Evolutionary conservation across 2,329 filamentous ascomycete species (phyloP), one percentile per base, ranked within the genome.

Genomic region (Penicillium palitans): DNA sequence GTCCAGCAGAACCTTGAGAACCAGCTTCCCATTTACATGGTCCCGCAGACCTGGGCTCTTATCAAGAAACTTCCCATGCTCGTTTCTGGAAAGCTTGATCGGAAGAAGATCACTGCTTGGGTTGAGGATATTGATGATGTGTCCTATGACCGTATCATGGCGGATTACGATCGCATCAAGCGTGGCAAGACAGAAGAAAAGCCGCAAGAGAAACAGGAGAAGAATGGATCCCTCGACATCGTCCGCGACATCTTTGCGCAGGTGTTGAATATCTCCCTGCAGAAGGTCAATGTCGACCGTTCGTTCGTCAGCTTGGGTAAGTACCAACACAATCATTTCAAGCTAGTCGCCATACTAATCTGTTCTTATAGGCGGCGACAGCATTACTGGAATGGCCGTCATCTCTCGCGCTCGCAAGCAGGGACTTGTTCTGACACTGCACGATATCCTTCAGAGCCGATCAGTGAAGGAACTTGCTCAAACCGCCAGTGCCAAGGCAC

Each of bases 11-110:
- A 65, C 31, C 71, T 79, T 21, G 72, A 76, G 49, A 68, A 71
- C 31, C 76, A 80, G 49, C 68, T 82, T 8, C 76, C 79, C 8
- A 73, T 78, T 6, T 79, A 79, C 62, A 77, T 80, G 74, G 68
- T 79, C 8, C 79, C 80, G 0, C 76, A 74, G 59, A 66, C 60
- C 50, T 73, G 76, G 74, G 66, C 72, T 61, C 74, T 76, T 4
- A 68, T 79, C 35, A 64, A 72, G 59, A 60, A 72, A n/a, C 59
- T 82, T 12, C 78, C 79, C 2, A 70, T 72, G 68, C 67, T 75
- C n/a, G 69, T 73, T 0, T 71, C 67, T 13, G 72, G 70, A 8
- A 70, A 76, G 44, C 59, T 78, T 4, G 76, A 80, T 62, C 74
- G 74, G 12, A 73, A 70, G 61, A 68, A 66, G 52, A 71, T 79